Evolutionary conservation across 2,329 filamentous ascomycete genomes (phyloP).

Genomic region (Penicillium sp.): DNA sequence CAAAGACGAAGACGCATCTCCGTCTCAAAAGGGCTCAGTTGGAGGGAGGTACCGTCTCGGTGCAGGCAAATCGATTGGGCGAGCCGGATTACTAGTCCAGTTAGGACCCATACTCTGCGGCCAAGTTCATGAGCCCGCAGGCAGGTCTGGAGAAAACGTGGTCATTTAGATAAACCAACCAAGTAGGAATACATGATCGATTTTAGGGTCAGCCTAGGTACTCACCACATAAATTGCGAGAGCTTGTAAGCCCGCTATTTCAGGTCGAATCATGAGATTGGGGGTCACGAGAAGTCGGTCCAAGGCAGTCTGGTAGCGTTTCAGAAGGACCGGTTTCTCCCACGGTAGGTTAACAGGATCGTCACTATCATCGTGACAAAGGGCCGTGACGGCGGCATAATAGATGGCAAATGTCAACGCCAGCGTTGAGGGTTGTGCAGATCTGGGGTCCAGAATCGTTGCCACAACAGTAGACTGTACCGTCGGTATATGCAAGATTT

Average conservation of each 20-base stretch:
- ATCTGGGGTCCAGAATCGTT: constrained; percentile 32
- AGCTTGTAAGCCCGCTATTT: constrained; percentile 15
- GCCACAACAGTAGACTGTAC: constrained; percentile 16
- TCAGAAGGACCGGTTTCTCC: not conserved
- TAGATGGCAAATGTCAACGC: constrained; percentile 58
- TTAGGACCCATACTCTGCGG: constrained; percentile 54
- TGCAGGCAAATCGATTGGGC: constrained; percentile 61
- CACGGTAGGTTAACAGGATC: constrained; percentile 16
- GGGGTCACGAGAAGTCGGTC: not conserved
- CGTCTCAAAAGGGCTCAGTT: constrained; percentile 52
- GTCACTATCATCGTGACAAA: constrained; percentile 26
- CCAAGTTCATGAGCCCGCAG: constrained; percentile 43
- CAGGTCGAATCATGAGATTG: constrained; percentile 17
- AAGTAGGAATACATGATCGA: too few relatives aligned
- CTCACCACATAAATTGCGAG: constrained; percentile 20
- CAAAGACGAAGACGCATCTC: constrained; percentile 61
- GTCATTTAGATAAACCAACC: constrained; percentile 41
- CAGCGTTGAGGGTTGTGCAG: constrained; percentile 28
- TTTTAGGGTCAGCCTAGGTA: constrained; percentile 17
- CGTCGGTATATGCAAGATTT: constrained; percentile 22
- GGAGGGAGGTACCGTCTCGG: constrained; percentile 54
- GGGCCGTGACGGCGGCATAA: constrained; percentile 51
- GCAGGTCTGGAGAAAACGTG: constrained; percentile 54
- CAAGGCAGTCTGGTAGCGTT: too few relatives aligned
- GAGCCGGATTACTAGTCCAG: constrained; percentile 53